Evolutionary conservation across 176 grass and related monocot species (phyloP).

Genomic region (Phragmites australis): DNA sequence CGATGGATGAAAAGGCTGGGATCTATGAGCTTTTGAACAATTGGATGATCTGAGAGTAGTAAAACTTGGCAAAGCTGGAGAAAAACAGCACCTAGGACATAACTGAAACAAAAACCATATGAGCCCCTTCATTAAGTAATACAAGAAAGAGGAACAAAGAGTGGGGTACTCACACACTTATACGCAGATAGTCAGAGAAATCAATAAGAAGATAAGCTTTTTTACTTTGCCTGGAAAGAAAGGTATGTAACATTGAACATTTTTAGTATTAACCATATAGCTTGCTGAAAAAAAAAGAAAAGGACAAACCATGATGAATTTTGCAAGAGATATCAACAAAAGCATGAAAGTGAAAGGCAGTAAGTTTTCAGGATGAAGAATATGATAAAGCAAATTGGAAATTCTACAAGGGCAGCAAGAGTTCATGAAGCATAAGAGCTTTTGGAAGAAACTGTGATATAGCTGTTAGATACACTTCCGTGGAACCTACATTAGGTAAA

Average conservation of each 20-base stretch:
- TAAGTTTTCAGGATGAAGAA: not conserved
- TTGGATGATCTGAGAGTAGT: slow-evolving; percentile 64
- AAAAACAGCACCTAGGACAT: slow-evolving; percentile 92
- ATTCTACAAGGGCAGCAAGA: not conserved
- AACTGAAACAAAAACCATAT: slow-evolving; percentile 65
- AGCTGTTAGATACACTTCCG: not conserved
- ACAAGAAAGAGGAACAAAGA: not conserved
- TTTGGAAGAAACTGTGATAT: not conserved
- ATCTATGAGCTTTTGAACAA: slow-evolving; percentile 86
- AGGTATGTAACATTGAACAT: slow-evolving; percentile 21
- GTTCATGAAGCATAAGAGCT: slow-evolving; percentile 24
- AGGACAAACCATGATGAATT: not conserved
- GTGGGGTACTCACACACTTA: slow-evolving; percentile 76
- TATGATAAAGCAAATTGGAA: not conserved
- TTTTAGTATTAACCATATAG: slow-evolving; percentile 32
- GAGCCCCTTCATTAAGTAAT: slow-evolving; percentile 24
- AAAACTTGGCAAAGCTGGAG: slow-evolving; percentile 87
- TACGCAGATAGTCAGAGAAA: slow-evolving; percentile 83
- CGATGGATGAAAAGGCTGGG: slow-evolving; percentile 97
- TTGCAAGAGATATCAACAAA: slow-evolving; percentile 7
- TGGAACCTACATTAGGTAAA: not conserved
- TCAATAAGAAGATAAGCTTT: slow-evolving; percentile 92
- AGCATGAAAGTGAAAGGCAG: not conserved
- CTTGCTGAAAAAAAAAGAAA: not conserved
- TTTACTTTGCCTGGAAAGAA: slow-evolving; percentile 73